Conservation (phyloP, 805 yeast genomes). For the Pichia californica region DNA sequence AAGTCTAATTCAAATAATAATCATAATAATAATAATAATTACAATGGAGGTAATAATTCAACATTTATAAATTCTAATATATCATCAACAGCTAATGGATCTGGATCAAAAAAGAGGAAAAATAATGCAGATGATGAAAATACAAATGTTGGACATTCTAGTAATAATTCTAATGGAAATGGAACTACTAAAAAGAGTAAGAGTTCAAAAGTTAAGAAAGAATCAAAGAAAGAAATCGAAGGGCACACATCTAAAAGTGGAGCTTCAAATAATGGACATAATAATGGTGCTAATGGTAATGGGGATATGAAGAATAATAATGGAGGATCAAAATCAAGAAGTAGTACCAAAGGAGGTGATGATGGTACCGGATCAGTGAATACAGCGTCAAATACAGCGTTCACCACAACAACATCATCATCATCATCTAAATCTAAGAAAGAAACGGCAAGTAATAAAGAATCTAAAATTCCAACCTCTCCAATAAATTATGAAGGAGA, state of each 20-base stretch:
- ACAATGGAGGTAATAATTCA: too few relatives aligned
- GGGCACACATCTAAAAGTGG: neutral
- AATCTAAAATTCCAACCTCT: slow-evolving; percentile 11
- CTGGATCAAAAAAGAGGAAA: neutral
- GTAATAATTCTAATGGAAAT: neutral
- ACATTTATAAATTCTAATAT: too few relatives aligned
- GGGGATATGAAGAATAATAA: slow-evolving; percentile 7
- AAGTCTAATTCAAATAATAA: neutral
- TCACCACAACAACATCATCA: neutral
- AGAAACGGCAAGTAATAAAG: slow-evolving; percentile 14
- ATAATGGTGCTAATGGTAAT: slow-evolving; percentile 8
- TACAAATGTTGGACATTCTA: neutral
- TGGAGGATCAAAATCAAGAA: slow-evolving; percentile 2
- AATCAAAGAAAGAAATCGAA: neutral
- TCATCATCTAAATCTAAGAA: slow-evolving; percentile 8
- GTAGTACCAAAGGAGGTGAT: neutral
- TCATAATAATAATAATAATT: too few relatives aligned
- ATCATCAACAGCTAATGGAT: too few relatives aligned
- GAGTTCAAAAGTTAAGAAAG: slow-evolving; percentile 3
- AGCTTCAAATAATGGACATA: neutral
- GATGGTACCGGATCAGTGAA: neutral
- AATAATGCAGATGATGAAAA: slow-evolving; percentile 1
- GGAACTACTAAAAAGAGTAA: slow-evolving; percentile 2
- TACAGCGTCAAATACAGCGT: too few relatives aligned
- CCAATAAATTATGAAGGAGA: slow-evolving; percentile 35